A percentile compares a stretch with the other conserved stretches of the same genome.
Evolutionary conservation across 2,329 filamentous ascomycete species (phyloP).

Genomic region (Magnaporthiopsis rhizophila): DNA sequence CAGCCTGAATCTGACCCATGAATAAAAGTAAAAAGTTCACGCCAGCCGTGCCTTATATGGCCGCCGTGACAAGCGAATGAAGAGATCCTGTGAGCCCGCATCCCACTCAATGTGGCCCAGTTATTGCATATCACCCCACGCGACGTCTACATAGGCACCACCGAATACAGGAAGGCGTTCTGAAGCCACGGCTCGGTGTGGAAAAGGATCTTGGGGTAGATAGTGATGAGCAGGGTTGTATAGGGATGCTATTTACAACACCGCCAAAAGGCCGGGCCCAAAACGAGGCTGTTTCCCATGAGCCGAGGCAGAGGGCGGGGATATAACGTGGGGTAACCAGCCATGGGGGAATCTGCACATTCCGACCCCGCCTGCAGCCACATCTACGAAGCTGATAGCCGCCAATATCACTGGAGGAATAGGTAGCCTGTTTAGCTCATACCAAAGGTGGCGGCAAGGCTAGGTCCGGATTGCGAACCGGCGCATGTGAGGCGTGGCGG

Average conservation of each 20-base stretch:
- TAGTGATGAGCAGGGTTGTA: no score
- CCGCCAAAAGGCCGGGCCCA: no score
- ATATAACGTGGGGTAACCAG: neutral
- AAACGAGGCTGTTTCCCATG: neutral
- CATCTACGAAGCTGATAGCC: neutral
- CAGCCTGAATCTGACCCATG: neutral
- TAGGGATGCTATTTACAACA: no score
- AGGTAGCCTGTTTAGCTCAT: neutral
- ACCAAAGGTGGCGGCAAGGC: no score
- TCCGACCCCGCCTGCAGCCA: neutral
- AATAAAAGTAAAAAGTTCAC: neutral
- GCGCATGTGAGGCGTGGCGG: neutral
- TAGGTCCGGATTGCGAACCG: neutral
- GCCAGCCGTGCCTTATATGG: neutral
- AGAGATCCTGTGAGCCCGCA: neutral
- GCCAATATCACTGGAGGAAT: neutral
- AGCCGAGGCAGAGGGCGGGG: neutral
- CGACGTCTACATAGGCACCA: no score
- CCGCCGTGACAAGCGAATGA: neutral
- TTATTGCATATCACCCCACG: no score
- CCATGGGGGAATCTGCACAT: neutral
- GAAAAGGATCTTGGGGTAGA: no score
- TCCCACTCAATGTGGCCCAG: no score
- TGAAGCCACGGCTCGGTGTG: no score
- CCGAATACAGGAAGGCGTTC: no score